A percentile compares a stretch with the other conserved stretches of the same genome.
phyloP scores from a whole-genome alignment of 163 green algal genomes.

The Chlamydomonas reinhardtii region DNA sequence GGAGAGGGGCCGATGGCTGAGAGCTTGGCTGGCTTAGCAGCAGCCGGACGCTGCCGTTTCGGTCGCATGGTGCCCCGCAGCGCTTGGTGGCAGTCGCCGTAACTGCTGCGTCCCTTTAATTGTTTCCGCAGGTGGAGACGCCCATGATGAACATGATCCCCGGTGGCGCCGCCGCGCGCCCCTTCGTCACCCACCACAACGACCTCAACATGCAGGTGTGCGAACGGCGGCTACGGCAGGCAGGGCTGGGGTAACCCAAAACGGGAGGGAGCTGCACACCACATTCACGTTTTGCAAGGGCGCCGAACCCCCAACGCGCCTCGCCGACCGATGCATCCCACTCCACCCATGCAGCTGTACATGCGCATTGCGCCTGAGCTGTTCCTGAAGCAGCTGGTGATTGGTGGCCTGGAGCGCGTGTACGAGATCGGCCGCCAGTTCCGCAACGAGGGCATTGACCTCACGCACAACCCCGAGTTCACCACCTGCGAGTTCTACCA shows the following conservation, averaged over 20 bases:
- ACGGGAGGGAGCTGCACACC: no score
- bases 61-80: no score
- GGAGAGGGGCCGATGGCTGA: no score
- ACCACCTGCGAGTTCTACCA: constrained; percentile 98
- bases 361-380: constrained; percentile 98
- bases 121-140: constrained; percentile 95
- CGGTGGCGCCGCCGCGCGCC: constrained; percentile 91
- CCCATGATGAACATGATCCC: constrained; percentile 99
- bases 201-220: constrained; percentile 92
- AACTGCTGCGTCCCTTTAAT: no score
- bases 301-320: no score
- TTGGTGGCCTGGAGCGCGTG: constrained; percentile 95
- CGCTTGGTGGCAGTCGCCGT: no score
- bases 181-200: constrained; percentile 99
- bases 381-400: constrained; percentile 96
- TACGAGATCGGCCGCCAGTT: constrained; percentile 99
- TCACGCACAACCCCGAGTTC: constrained; percentile 99
- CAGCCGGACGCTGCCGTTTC: no score
- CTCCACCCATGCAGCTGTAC: constrained; percentile 88
- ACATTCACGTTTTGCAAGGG: no score
- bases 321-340: not conserved
- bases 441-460: constrained; percentile 97
- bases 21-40: no score
- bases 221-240: no score
- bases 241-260: no score